Conservation (phyloP, 768 basidiomycete species). For the Tricholoma sp. region DNA sequence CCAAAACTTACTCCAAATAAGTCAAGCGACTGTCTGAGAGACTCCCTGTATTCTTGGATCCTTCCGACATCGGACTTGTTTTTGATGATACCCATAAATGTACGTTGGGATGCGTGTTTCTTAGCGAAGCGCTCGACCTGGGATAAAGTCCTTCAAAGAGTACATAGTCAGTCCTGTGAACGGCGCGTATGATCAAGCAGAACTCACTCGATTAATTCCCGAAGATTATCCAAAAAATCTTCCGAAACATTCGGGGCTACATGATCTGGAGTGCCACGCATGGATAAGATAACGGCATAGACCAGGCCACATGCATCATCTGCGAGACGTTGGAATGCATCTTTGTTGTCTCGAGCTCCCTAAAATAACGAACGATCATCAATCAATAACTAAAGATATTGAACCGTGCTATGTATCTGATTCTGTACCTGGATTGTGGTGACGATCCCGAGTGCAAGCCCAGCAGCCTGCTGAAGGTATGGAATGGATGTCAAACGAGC, state of each 20-base stretch:
- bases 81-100: not conserved
- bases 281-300: not conserved
- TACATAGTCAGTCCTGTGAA: not conserved
- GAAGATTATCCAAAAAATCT: not conserved
- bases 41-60: not conserved
- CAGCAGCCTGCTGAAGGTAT: conserved; percentile 4
- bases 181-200: not conserved
- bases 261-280: no score
- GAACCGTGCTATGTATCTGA: not conserved
- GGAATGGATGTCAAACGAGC: conserved; percentile 4
- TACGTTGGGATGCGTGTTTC: not conserved
- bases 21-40: not conserved
- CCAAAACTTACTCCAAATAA: not conserved
- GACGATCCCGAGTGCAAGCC: not conserved
- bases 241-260: not conserved
- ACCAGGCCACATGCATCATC: not conserved
- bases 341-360: not conserved
- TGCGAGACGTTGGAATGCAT: not conserved
- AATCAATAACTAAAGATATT: not conserved
- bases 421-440: not conserved
- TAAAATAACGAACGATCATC: not conserved
- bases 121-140: not conserved
- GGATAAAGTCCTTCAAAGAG: not conserved
- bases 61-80: not conserved
- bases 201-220: not conserved